These are phyloP conservation scores for Helotiales sp. DNA, from an alignment of 2,329 filamentous ascomycete species.

Conservation along the genomic window DNA sequence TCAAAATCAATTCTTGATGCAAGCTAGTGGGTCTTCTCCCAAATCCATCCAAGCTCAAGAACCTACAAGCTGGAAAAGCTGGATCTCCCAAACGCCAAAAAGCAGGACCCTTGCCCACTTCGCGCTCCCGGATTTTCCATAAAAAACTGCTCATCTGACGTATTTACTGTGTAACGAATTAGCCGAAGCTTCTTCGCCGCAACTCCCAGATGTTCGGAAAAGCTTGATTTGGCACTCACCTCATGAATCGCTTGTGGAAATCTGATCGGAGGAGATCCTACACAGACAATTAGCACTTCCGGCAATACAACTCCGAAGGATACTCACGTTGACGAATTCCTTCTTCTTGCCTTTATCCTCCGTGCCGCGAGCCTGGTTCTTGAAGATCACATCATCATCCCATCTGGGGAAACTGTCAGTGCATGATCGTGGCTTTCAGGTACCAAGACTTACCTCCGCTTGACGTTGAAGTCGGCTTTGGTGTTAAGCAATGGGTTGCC, in stretches of 20 bases:
- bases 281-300: constrained; percentile 9
- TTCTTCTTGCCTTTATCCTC: constrained; percentile 87
- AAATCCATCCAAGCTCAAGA: constrained; percentile 10
- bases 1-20: constrained; percentile 2
- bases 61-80: constrained; percentile 4
- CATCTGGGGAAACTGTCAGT: constrained; percentile 52
- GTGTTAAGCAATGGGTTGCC: constrained; percentile 88
- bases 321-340: constrained; percentile 91
- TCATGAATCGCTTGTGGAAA: constrained; percentile 98
- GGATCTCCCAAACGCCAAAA: constrained; percentile 1
- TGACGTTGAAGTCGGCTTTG: constrained; percentile 83
- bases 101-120: neutral
- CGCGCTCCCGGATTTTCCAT: neutral
- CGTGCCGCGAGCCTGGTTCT: constrained; percentile 94
- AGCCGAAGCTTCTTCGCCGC: constrained; percentile 17
- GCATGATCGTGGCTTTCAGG: neutral
- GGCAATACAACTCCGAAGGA: constrained; percentile 9
- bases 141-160: constrained; percentile 33
- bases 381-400: constrained; percentile 99
- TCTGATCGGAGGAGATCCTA: constrained; percentile 88
- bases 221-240: constrained; percentile 27
- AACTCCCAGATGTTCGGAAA: neutral
- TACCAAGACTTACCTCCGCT: constrained; percentile 54
- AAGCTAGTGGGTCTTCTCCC: constrained; percentile 4
- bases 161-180: constrained; percentile 34